Evolutionary conservation across 495 filamentous ascomycete species (phyloP), one percentile per base, ranked within the genome.

Genomic region (Copromyces sp.): DNA sequence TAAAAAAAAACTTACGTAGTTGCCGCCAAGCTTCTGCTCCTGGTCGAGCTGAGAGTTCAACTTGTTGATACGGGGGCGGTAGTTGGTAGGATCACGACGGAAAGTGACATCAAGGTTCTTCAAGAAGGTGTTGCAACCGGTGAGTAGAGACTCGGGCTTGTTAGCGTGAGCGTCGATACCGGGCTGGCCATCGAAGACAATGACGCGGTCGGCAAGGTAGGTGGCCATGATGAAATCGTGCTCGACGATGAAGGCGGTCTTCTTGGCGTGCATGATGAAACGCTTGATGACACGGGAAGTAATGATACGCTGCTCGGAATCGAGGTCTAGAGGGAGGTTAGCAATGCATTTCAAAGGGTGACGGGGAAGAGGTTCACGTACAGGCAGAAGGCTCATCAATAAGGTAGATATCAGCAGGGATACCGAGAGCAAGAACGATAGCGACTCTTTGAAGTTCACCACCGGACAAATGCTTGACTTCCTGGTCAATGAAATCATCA

Each of bases 201-300:
- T 98, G 78, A 99, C 95, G 76, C 95, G 92, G 78, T 99, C 95
- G 47, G 96, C 95, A 24, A 98, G 89, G 81, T 99, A 99, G 20
- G 95, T 87, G 39, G 94, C 94, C 95, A 98, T 98, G 86, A 98
- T 98, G 85, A 99, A 98, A 89, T 99, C 96, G 91, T 99, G 95
- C 89, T 99, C 95, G 77, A 98, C 95, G 74, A 99, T 89, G 81
- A 99, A 98, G 42, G 96, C 95, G 1, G 95, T 98, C 88, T 98
- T 98, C 90, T 99, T 98, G 72, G 93, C 89, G 86, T 98, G 94
- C 95, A 98, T 99, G 78, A 99, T 98, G 88, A 97, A 99, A 73
- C 95, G 91, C 86, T 99, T 99, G 85, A 99, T 99, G 77, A 98
- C 95, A 79, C 94, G 89, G 68, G 94, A 91, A 74, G 95, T 95